phyloP scores from a whole-genome alignment of 495 filamentous ascomycete species.

The Astrothelium subdiscretum region DNA sequence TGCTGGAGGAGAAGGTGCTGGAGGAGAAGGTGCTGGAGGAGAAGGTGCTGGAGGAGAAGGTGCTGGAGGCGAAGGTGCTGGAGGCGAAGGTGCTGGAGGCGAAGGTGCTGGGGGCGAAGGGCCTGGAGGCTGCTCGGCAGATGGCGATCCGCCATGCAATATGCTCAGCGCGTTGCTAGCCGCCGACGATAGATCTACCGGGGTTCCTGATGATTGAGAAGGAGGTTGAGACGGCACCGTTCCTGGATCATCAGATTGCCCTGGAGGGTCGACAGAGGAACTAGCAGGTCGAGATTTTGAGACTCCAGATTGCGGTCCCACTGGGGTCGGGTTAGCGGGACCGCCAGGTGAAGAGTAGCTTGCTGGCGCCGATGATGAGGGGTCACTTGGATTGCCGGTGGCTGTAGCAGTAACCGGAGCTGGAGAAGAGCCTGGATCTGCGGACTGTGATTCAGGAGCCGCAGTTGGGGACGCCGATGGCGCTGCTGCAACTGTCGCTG shows the following conservation, averaged over 20 bases:
- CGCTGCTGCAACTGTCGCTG: conserved; percentile 10
- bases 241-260: background rate
- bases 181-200: background rate
- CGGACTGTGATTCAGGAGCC: background rate
- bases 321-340: background rate
- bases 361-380: background rate
- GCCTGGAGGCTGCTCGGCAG: background rate
- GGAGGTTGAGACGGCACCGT: background rate
- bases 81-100: too few species aligned
- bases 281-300: background rate
- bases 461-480: conserved; percentile 7
- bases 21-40: too few species aligned
- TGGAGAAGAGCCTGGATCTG: background rate
- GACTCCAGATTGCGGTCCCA: background rate
- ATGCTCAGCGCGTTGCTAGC: background rate
- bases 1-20: too few species aligned
- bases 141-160: background rate
- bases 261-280: background rate
- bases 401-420: background rate
- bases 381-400: background rate
- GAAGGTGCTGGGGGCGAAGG: too few species aligned
- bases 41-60: too few species aligned
- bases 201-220: background rate
- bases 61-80: too few species aligned
- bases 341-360: background rate